Conservation (phyloP, 192 early-diverging fungal genomes). For the Chytriomyces sp. region DNA sequence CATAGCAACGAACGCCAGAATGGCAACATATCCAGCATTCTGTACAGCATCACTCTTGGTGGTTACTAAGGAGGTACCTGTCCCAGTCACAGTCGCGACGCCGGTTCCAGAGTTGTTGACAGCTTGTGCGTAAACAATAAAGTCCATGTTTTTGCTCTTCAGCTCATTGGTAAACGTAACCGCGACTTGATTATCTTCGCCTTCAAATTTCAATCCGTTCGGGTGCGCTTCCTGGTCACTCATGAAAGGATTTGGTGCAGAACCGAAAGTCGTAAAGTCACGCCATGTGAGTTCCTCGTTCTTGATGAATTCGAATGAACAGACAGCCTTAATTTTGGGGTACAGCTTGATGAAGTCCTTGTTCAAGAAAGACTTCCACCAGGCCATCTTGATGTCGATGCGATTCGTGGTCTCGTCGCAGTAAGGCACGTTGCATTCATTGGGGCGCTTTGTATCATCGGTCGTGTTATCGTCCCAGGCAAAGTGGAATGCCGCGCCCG, state of each 20-base stretch:
- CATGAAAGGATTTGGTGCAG: neutral
- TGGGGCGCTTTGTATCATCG: neutral
- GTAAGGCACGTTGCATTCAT: neutral
- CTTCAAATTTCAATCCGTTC: conserved; percentile 6
- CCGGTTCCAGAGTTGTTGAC: neutral
- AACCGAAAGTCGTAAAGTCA: conserved; percentile 43
- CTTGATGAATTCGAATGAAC: conserved; percentile 45
- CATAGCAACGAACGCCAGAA: too few species aligned
- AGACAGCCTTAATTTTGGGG: conserved; percentile 41
- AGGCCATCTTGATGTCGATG: conserved; percentile 28
- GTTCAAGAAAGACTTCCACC: conserved; percentile 26
- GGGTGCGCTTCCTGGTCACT: too few species aligned
- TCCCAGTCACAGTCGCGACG: neutral
- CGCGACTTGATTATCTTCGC: neutral
- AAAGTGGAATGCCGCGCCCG: neutral
- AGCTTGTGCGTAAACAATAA: neutral
- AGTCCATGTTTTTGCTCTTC: neutral
- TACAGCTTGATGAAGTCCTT: conserved; percentile 4
- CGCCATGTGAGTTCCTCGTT: conserved; percentile 39
- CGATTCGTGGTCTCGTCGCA: neutral
- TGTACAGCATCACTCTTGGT: neutral
- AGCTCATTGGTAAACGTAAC: neutral
- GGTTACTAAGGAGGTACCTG: neutral
- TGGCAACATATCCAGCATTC: too few species aligned
- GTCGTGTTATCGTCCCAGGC: neutral